These are phyloP conservation scores for Paspalum vaginatum DNA, from an alignment of 176 grass and related monocot genomes.

Conservation along the genomic window DNA sequence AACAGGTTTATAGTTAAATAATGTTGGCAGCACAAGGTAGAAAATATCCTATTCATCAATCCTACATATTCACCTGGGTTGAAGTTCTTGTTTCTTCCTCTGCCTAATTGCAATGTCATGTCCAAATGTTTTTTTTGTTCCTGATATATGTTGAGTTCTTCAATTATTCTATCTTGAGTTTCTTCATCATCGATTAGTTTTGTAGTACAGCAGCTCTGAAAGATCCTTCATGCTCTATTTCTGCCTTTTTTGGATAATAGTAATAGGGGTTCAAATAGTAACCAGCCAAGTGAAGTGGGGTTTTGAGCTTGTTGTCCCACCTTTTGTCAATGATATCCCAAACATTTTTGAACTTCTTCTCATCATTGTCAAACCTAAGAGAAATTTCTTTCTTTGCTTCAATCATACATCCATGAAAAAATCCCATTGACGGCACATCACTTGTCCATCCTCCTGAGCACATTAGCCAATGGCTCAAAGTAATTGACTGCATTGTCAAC, in stretches of 20 bases:
- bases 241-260: background rate
- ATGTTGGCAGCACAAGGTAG: no score
- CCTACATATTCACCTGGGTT: no score
- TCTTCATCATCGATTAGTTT: no score
- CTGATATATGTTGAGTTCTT: no score
- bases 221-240: background rate
- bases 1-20: no score
- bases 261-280: background rate
- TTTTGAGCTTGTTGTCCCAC: slow-evolving; percentile 21
- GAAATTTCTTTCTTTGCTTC: slow-evolving; percentile 9
- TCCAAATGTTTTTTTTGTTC: no score
- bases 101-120: no score
- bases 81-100: no score
- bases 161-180: no score
- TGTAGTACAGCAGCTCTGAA: background rate
- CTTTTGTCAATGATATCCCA: slow-evolving; percentile 21
- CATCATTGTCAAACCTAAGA: background rate
- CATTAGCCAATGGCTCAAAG: background rate
- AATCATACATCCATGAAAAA: background rate
- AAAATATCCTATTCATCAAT: no score
- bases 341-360: background rate
- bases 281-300: background rate
- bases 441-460: background rate
- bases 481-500: background rate
- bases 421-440: background rate